Percentiles rank a stretch among this genome's conserved stretches.
Conservation (phyloP, 2,329 filamentous ascomycete genomes). For the Triangularia setosa region DNA sequence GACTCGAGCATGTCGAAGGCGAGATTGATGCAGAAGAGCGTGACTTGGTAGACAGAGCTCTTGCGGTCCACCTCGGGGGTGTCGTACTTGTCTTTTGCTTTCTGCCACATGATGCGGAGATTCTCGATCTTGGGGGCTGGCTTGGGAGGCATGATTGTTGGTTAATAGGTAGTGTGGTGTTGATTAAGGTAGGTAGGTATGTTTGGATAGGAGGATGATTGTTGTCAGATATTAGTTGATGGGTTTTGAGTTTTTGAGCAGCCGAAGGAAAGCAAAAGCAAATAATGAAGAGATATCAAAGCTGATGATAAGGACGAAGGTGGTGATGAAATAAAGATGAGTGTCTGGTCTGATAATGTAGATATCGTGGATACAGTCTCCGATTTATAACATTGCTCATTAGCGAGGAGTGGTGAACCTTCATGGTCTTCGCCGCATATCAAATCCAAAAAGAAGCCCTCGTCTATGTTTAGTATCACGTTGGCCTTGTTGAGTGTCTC, state of each 20-base stretch:
- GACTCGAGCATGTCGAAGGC: constrained; percentile 1
- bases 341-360: neutral
- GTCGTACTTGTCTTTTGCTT: neutral
- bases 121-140: neutral
- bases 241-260: neutral
- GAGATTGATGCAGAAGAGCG: constrained; percentile 1
- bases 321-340: neutral
- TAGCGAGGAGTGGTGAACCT: neutral
- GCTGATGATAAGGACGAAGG: neutral
- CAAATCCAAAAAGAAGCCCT: neutral
- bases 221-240: neutral
- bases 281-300: neutral
- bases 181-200: neutral
- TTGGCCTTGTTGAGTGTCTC: neutral
- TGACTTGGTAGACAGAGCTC: neutral
- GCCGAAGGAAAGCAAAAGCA: neutral
- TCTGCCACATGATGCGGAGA: neutral
- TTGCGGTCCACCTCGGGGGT: neutral
- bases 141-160: neutral
- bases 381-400: neutral
- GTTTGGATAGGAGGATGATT: too few relatives aligned
- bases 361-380: neutral
- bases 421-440: neutral
- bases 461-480: neutral
- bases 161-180: neutral